Base-by-base conservation (phyloP, 176 grass and related monocot species). In the Aegilops bicornis region DNA sequence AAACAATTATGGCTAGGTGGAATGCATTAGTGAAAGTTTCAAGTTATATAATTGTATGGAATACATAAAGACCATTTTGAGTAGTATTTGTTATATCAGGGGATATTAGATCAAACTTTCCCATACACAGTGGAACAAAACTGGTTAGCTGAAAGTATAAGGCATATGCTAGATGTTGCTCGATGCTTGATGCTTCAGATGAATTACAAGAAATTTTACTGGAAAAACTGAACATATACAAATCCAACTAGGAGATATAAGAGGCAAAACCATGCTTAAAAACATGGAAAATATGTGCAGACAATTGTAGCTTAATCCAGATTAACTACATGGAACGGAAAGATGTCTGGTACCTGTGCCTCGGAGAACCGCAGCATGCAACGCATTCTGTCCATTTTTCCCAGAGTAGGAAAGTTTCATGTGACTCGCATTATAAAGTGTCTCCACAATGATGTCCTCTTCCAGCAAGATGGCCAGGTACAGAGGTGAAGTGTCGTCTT, bases 361-460 rank as follows among this genome's bases (percentile, higher is more conserved):
- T 82, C 7, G 43, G 1, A 69, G 40, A 23, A 54, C 79, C 1
- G 79, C 79, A 35, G 64, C 79, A 35, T 82, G 79, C 43, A 82
- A 24, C 1, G 43, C 79, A 54, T 82, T 82, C 64, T 81, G 61
- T 6, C 43, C 79, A 35, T 69, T 52, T 16, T 30, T 16, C 4
- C 79, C 79, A 4, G 23, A 50, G 12, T 82, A 82, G 3, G 79
- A 82, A 52, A 82, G 17, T 10, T 35, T 29, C 25, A 43, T 29
- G 19, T 35, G 1, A 52, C 79, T 81, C 10, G 40, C 39, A 4
- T 66, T 14, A 66, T 85, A 17, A 4, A 85, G 20, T 24, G 11
- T 35, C 0, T 66, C 1, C 0, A 31, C 29, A 54, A 77, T 52
- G 13, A 0, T 0, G 10, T 20, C 22, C 2, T 62, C 9, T 3